Evolutionary conservation across 116 monocot genomes (phyloP), one percentile per base, ranked within the genome.

Genomic region (Trichopus zeylanicus): DNA sequence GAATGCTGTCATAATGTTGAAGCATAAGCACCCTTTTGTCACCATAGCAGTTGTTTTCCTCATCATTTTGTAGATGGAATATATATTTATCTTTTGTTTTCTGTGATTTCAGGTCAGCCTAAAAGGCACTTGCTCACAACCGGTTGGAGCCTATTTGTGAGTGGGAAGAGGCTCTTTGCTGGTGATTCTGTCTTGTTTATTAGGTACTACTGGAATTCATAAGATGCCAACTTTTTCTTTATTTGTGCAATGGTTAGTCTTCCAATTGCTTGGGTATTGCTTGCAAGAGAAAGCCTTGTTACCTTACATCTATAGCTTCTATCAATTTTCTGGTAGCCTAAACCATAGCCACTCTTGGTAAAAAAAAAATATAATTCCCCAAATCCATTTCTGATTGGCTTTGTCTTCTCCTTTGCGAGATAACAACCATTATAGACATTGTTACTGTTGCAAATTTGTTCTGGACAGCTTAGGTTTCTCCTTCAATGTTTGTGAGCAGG

Each of bases 151-250:
- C 57, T 85, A 54, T 90, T 90, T 77, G 85, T 90, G 29, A 85
- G 82, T 26, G 90, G 82, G 33, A 85, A 90, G 74, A 75, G 74
- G 47, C 76, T 85, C 7, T 67, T 82, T 54, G 85, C 85, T 59
- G 90, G 85, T 56, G 90, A 90, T 62, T 90, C 90, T 54, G 85
- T 90, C 59, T 65, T 90, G 63, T 90, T 90, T 73, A 82, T 90
- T 37, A 81, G 82, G 85, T 85, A 81, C 3, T 0, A 35, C 18
- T 38, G 26, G 26, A 5, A 0, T 29, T 1, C 20, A 6, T 38
- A 38, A 38, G 38, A 6, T 38, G 13, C 11, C 38, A n/a, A n/a
- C n/a, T n/a, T 38, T 15, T 38, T 38, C 13, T 38, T 38, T 38
- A 38, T 38, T 38, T 42, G 13, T 42, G 2, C 8, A 42, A 42